Conservation (phyloP, 139 green algal species). For the Chlorella sp. region DNA sequence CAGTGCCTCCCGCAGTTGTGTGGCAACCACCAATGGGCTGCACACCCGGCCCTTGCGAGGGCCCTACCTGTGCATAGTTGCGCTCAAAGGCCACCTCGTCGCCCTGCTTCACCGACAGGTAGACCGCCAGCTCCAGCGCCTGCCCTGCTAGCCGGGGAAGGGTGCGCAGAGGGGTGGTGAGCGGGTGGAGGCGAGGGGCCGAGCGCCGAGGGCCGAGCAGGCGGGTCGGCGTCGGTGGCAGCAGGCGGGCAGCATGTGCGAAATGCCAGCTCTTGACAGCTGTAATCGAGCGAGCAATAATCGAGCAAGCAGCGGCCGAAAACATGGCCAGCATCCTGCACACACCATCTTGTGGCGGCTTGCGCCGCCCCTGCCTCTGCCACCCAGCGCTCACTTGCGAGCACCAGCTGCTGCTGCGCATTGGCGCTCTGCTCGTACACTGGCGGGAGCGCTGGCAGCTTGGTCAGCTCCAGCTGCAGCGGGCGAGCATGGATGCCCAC, state of each 20-base stretch:
- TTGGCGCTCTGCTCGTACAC: constrained; percentile 62
- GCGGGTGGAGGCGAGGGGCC: background rate
- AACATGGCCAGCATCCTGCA: background rate
- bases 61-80: constrained; percentile 59
- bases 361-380: background rate
- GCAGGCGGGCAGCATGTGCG: background rate
- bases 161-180: background rate
- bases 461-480: constrained; percentile 80
- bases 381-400: constrained; percentile 68
- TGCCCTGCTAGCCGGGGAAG: constrained; percentile 64
- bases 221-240: too few relatives aligned
- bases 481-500: background rate
- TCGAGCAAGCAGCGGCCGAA: background rate
- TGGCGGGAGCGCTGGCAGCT: constrained; percentile 79
- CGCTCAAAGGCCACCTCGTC: constrained; percentile 92
- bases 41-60: too few relatives aligned
- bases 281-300: background rate
- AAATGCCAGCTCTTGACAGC: background rate
- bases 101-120: constrained; percentile 76
- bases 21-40: too few relatives aligned
- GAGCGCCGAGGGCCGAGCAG: too few relatives aligned
- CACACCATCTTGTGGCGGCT: too few relatives aligned
- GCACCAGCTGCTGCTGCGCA: constrained; percentile 74
- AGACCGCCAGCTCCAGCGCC: constrained; percentile 86
- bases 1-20: too few relatives aligned